phyloP scores from a whole-genome alignment of 345 rosid species.

The Pistacia atlantica region DNA sequence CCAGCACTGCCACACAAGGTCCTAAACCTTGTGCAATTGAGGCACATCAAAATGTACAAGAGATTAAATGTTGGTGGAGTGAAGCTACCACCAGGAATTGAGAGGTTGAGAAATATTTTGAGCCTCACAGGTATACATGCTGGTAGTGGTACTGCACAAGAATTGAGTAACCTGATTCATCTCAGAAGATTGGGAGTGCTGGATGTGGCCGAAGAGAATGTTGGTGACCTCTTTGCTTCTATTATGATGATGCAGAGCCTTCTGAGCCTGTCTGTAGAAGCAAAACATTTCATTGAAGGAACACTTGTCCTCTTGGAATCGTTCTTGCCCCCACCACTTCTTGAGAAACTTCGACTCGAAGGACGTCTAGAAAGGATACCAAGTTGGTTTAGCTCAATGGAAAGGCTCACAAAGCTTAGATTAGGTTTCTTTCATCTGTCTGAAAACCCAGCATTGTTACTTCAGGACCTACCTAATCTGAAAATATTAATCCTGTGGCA shows the following conservation, averaged over 20 bases:
- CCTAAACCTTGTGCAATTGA: slow-evolving; percentile 24
- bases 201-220: slow-evolving; percentile 35
- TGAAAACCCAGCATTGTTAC: slow-evolving; percentile 39
- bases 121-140: slow-evolving; percentile 41
- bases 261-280: slow-evolving; percentile 34
- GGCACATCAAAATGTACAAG: slow-evolving; percentile 40
- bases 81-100: slow-evolving; percentile 35
- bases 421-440: slow-evolving; percentile 35
- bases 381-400: slow-evolving; percentile 37
- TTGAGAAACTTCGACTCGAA: slow-evolving; percentile 36
- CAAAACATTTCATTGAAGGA: slow-evolving; percentile 7
- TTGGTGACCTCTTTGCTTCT: slow-evolving; percentile 29
- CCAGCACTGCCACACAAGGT: slow-evolving; percentile 23
- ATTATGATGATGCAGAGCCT: slow-evolving; percentile 38
- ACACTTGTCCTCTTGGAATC: slow-evolving; percentile 29
- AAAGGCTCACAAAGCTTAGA: slow-evolving; percentile 31
- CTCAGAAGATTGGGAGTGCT: slow-evolving; percentile 41
- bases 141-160: slow-evolving; percentile 28
- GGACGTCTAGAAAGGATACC: slow-evolving; percentile 33
- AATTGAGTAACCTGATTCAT: slow-evolving; percentile 29
- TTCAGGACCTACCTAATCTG: slow-evolving; percentile 40
- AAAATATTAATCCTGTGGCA: slow-evolving; percentile 29
- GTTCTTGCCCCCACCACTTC: slow-evolving; percentile 39
- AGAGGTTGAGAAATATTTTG: slow-evolving; percentile 30
- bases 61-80: slow-evolving; percentile 23